These are phyloP conservation scores for Huntiella moniliformis DNA, from an alignment of 2,329 filamentous ascomycete genomes.

Conservation along the genomic window DNA sequence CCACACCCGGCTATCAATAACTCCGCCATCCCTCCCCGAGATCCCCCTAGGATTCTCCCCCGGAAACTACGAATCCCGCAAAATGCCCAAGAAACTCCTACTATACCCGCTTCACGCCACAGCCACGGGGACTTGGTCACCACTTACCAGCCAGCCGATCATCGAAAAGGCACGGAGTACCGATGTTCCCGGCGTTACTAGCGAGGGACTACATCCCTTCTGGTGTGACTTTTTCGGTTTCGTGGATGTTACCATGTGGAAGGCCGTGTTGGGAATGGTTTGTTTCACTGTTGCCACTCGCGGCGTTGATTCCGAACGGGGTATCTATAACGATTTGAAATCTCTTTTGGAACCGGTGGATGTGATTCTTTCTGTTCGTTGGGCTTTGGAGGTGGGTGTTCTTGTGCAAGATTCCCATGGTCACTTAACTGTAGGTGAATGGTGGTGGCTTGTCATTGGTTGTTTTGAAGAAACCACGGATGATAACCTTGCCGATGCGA, in stretches of 20 bases:
- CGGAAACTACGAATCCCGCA: slow-evolving; percentile 51
- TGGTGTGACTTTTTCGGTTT: slow-evolving; percentile 54
- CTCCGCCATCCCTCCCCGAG: slow-evolving; percentile 34
- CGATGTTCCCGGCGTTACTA: slow-evolving; percentile 25
- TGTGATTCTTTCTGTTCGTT: slow-evolving; percentile 36
- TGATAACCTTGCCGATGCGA: background rate
- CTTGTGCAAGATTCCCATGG: slow-evolving; percentile 15
- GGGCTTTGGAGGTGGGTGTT: slow-evolving; percentile 36
- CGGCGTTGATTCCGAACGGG: slow-evolving; percentile 34
- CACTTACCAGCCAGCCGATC: slow-evolving; percentile 30
- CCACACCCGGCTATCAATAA: slow-evolving; percentile 34
- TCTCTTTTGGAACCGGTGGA: slow-evolving; percentile 46
- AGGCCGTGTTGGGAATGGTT: slow-evolving; percentile 41
- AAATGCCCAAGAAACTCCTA: slow-evolving; percentile 45
- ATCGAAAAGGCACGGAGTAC: slow-evolving; percentile 19
- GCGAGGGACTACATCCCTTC: slow-evolving; percentile 38
- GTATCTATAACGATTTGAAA: slow-evolving; percentile 35
- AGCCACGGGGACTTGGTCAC: slow-evolving; percentile 45
- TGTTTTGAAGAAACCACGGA: background rate
- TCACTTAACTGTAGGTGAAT: slow-evolving; percentile 32
- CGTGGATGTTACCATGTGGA: slow-evolving; percentile 41
- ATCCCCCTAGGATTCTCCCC: slow-evolving; percentile 55
- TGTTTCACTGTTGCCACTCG: slow-evolving; percentile 44
- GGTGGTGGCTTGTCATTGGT: slow-evolving; percentile 47
- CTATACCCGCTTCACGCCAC: slow-evolving; percentile 42